phyloP scores from a whole-genome alignment of 768 basidiomycete genomes.

The Mycena pura region DNA sequence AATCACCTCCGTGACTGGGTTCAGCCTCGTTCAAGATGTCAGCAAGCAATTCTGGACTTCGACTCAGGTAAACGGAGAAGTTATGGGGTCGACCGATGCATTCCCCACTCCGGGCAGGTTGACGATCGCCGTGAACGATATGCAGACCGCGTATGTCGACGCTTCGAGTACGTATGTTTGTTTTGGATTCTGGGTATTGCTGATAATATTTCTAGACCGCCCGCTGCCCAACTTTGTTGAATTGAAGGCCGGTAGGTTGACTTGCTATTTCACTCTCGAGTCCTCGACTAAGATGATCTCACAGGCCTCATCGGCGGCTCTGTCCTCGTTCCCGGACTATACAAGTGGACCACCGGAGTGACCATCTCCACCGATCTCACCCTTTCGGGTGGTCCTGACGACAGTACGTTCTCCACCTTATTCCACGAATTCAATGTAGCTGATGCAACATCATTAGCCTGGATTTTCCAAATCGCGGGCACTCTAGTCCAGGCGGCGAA shows the following conservation, averaged over 20 bases:
- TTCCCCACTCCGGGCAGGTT: not conserved
- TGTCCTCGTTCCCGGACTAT: conserved; percentile 3
- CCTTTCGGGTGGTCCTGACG: conserved; percentile 1
- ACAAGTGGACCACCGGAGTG: conserved; percentile 15
- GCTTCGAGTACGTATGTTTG: not conserved
- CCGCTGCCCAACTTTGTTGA: not conserved
- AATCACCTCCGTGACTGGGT: not conserved
- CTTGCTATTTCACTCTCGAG: not conserved
- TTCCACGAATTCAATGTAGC: not conserved
- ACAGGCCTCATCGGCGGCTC: conserved; percentile 9
- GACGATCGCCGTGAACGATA: not conserved
- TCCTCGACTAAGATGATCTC: not conserved
- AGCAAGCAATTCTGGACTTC: conserved; percentile 18
- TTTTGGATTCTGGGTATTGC: not conserved
- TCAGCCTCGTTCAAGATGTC: conserved; percentile 7
- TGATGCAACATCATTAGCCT: not conserved
- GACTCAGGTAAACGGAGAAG: not conserved
- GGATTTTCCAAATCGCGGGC: conserved; percentile 11
- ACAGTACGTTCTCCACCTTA: not conserved
- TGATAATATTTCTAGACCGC: not conserved
- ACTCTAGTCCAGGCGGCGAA: not conserved
- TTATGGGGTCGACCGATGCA: conserved; percentile 3
- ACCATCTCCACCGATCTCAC: conserved; percentile 5
- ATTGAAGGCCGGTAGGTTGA: not conserved
- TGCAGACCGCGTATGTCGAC: conserved; percentile 9